Evolutionary conservation across 2,329 filamentous ascomycete species (phyloP), one percentile per base, ranked within the genome.

Genomic region (Elsinoe batatas): DNA sequence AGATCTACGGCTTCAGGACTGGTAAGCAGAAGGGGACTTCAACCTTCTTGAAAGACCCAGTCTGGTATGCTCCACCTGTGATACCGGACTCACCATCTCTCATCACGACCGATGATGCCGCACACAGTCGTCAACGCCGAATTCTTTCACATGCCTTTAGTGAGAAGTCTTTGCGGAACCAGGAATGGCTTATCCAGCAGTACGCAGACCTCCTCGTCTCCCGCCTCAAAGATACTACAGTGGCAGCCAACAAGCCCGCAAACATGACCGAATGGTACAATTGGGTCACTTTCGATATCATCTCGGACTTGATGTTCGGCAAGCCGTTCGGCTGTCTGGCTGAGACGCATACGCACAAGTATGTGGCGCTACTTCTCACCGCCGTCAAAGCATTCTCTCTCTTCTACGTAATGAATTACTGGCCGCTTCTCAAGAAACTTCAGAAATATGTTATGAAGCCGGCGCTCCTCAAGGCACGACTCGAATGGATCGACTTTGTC

Each of bases 131-230:
- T 2, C 61, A 69, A 53, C 65, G 70, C 2, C 65, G 66, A n/a
- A 68, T 66, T n/a, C 37, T 74, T 1, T 64, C 69, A 0, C 67
- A 72, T 44, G 69, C 71, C 2, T 75, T 76, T 58, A 69, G 67
- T 20, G 72, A 73, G 40, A 69, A 69, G 50, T 72, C 71, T 0
- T 59, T 76, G 17, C 63, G 64, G 3, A 63, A 68, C 15, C 74
- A 76, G 58, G 71, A 74, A 58, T 54, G 61, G 3, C 60, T 74
- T 0, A 60, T 75, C 8, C 67, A 69, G 40, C 58, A 60, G 6
- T 72, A 74, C 53, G 69, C 71, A 17, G 67, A 73, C 55, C 63
- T 72, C 13, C 61, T 74, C 1, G 59, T 73, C n/a, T 58, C 66
- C 32, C 61, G 67, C 1, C 61, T 75, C 6, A 57, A 57, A 17